These are phyloP conservation scores for Paramecium tetraurelia DNA, from an alignment of 73 alveolate genomes.

Conservation along the genomic window DNA sequence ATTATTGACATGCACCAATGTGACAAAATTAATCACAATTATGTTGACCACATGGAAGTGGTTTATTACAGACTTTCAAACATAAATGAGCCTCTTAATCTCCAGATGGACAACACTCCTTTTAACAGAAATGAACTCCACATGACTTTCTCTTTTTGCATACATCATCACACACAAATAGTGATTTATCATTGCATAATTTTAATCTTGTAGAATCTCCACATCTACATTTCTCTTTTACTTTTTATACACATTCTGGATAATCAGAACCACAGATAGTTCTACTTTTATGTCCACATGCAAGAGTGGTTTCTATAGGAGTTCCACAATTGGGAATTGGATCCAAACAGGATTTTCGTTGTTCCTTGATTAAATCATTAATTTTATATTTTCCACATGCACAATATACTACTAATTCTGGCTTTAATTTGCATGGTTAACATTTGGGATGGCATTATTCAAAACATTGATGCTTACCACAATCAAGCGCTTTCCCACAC, in stretches of 20 bases:
- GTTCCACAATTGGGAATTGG: conserved; percentile 76
- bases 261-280: conserved; percentile 3
- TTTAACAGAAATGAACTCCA: conserved; percentile 51
- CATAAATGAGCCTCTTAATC: conserved; percentile 92
- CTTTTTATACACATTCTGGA: conserved; percentile 31
- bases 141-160: conserved; percentile 55
- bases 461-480: conserved; percentile 89
- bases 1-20: conserved; percentile 89
- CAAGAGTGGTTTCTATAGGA: conserved; percentile 63
- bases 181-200: conserved; percentile 28
- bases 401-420: conserved; percentile 66
- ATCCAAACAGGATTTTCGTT: conserved; percentile 70
- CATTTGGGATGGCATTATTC: conserved; percentile 93
- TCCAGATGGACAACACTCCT: conserved; percentile 89
- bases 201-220: conserved; percentile 18
- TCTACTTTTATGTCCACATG: conserved; percentile 64
- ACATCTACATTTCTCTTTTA: conserved; percentile 55
- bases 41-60: conserved; percentile 89
- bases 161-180: conserved; percentile 36
- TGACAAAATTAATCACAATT: conserved; percentile 93
- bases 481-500: conserved; percentile 84
- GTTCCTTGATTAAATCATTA: conserved; percentile 23
- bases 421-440: conserved; percentile 75
- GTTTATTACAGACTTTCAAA: conserved; percentile 84
- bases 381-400: conserved; percentile 77